Percentiles rank a stretch among this genome's conserved stretches.
phyloP scores from a whole-genome alignment of 2,329 filamentous ascomycete species.

The Phyllosticta paracitricarpa region DNA sequence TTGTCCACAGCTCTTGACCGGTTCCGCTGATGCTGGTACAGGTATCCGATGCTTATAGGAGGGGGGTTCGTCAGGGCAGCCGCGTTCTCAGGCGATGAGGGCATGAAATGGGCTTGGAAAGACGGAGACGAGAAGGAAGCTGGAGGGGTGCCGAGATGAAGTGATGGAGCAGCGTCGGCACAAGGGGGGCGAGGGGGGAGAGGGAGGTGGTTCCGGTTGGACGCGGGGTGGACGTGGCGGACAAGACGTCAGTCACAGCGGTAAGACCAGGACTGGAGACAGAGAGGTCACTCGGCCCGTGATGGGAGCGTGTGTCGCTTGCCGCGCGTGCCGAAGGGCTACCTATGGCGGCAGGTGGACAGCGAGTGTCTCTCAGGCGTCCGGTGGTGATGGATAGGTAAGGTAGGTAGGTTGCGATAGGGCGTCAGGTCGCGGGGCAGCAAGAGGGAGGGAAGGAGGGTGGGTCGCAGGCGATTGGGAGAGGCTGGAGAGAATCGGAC shows the following conservation, averaged over 20 bases:
- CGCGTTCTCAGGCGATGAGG: slow-evolving; percentile 23
- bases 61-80: slow-evolving; percentile 22
- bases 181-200: not conserved
- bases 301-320: slow-evolving; percentile 4
- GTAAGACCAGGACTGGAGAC: not conserved
- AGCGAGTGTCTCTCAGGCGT: not conserved
- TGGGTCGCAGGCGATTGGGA: not conserved
- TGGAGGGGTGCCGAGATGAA: not conserved
- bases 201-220: not conserved
- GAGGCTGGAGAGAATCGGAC: not conserved
- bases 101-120: slow-evolving; percentile 8
- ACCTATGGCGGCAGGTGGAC: not conserved
- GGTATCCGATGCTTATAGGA: slow-evolving; percentile 23
- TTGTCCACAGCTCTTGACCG: slow-evolving; percentile 24
- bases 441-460: not conserved
- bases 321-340: slow-evolving; percentile 1
- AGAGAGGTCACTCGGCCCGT: slow-evolving; percentile 1
- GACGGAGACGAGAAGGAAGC: not conserved
- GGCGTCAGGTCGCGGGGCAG: slow-evolving; percentile 3
- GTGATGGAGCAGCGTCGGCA: not conserved
- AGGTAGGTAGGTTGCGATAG: slow-evolving; percentile 3
- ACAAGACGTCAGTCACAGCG: slow-evolving; percentile 8
- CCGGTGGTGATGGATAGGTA: not conserved
- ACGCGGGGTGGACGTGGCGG: slow-evolving; percentile 8
- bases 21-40: slow-evolving; percentile 27